Evolutionary conservation across 1,284 basidiomycete species (phyloP), one percentile per base, ranked within the genome.

Genomic region (Apiotrichum akiyoshidainum): DNA sequence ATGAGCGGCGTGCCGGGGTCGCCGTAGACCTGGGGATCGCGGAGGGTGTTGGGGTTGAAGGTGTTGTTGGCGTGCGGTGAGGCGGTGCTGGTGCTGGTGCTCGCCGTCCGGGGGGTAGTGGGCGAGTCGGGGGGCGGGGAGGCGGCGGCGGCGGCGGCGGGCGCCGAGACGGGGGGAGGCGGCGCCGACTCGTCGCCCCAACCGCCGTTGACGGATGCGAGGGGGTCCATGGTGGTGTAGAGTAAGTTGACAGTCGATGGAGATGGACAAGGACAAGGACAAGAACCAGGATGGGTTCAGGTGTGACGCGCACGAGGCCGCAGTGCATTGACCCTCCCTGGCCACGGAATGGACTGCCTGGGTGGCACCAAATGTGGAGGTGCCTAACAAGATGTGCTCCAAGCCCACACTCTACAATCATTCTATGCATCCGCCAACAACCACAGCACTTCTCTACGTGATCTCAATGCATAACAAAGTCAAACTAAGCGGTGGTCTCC

Each of bases 1-100:
- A 70, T 59, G 16, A 76, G 64, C 11, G 64, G 58, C 33, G 68
- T 49, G 2, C 68, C 68, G 1, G 75, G 74, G 54, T 68, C 70
- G 35, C 75, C 75, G 55, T 72, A 77, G 2, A 75, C 65, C 54
- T 72, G 71, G 0, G 73, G 70, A 40, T 74, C 72, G 47, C 72
- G 64, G 37, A 60, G 52, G 52, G 57, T 4, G 57, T 50, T 31
- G 63, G 47, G 10, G 37, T 31, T 31, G 7, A 31, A 31, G 26
- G 26, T 31, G 26, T 31, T 31, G 26, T 31, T 31, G 26, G 26
- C 26, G 26, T 31, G 26, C 26, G 26, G 26, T 7, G 26, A 31
- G 26, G 26, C 26, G 26, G 26, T 31, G 7, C 26, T 31, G 26
- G 26, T 31, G 26, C 26, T 31, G 37, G n/a, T n/a, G 19, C 13